phyloP scores from a whole-genome alignment of 129 eudicot species.

The Tagetes erecta region DNA sequence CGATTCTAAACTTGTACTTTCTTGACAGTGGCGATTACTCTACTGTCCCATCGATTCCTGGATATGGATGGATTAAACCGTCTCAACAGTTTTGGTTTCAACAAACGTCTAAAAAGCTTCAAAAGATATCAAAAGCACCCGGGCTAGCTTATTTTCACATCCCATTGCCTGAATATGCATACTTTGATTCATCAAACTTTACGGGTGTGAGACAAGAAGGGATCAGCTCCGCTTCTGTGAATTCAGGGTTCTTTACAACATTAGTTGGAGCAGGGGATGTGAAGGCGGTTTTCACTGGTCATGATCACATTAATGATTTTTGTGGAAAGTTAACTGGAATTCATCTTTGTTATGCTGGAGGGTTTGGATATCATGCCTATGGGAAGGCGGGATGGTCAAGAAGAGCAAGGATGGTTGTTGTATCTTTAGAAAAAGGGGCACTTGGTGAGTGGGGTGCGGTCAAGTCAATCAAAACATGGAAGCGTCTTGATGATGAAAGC shows the following conservation, averaged over 20 bases:
- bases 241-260: constrained; percentile 79
- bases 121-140: constrained; percentile 50
- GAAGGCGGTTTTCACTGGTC: constrained; percentile 81
- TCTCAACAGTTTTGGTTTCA: constrained; percentile 86
- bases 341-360: constrained; percentile 82
- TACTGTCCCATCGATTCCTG: constrained; percentile 63
- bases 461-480: constrained; percentile 75
- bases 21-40: constrained; percentile 95
- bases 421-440: constrained; percentile 48
- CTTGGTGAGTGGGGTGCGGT: constrained; percentile 69
- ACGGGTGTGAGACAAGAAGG: constrained; percentile 84
- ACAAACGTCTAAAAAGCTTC: constrained; percentile 51
- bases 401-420: constrained; percentile 78
- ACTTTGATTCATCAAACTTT: constrained; percentile 62
- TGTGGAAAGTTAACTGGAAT: constrained; percentile 71
- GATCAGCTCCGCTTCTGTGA: constrained; percentile 68
- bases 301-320: constrained; percentile 85
- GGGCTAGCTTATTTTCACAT: constrained; percentile 84
- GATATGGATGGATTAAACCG: constrained; percentile 87
- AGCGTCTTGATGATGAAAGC: constrained; percentile 66
- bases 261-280: constrained; percentile 75
- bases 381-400: constrained; percentile 91
- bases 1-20: constrained; percentile 70
- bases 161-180: constrained; percentile 71
- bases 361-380: constrained; percentile 91